Conservation (phyloP, 2,329 filamentous ascomycete species). For the Trichoderma hamatum region DNA sequence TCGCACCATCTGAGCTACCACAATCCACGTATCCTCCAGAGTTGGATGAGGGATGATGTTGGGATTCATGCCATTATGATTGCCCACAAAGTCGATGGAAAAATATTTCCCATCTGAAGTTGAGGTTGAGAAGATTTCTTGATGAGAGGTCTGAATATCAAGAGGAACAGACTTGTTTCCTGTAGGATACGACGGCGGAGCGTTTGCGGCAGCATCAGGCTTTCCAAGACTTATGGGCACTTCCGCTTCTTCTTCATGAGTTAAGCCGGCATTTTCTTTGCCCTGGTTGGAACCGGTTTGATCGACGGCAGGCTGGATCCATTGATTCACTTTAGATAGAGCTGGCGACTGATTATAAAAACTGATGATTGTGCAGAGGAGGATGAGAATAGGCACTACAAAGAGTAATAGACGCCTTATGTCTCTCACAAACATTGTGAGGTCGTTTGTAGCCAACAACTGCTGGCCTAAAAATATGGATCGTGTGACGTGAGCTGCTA, state of each 20-base stretch:
- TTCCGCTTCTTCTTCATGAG: neutral
- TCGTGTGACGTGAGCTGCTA: slow-evolving; percentile 1
- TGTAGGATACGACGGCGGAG: neutral
- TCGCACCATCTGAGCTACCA: slow-evolving; percentile 52
- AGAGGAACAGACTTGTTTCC: neutral
- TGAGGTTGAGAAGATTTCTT: slow-evolving; percentile 51
- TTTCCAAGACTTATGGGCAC: neutral
- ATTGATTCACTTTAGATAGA: neutral
- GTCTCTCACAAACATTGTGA: slow-evolving; percentile 41
- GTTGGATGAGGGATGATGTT: slow-evolving; percentile 61
- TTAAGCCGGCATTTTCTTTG: neutral
- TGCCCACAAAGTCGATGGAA: slow-evolving; percentile 49
- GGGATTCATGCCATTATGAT: slow-evolving; percentile 51
- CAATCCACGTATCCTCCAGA: slow-evolving; percentile 51
- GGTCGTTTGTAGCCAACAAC: neutral
- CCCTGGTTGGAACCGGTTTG: neutral
- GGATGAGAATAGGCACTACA: slow-evolving; percentile 35
- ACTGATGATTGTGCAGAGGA: slow-evolving; percentile 37
- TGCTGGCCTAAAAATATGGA: neutral
- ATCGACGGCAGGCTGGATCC: slow-evolving; percentile 13
- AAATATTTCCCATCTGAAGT: slow-evolving; percentile 53
- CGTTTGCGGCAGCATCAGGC: neutral
- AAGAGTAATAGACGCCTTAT: slow-evolving; percentile 39
- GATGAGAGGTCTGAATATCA: slow-evolving; percentile 32
- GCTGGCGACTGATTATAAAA: slow-evolving; percentile 28